A percentile compares a stretch with the other conserved stretches of the same genome.
Conservation (phyloP, 2,329 filamentous ascomycete species). For the Didymella pinodella region DNA sequence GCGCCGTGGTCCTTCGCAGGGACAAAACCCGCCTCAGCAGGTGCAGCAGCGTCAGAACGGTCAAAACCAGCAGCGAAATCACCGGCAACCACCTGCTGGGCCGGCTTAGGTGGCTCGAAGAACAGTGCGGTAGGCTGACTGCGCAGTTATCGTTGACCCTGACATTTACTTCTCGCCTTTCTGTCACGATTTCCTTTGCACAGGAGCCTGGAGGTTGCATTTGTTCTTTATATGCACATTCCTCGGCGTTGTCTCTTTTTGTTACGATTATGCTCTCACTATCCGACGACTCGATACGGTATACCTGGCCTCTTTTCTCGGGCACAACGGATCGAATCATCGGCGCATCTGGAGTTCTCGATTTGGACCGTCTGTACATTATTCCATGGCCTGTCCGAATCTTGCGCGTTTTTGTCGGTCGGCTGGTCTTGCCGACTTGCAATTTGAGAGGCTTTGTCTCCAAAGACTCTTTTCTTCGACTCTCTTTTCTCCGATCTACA, state of each 20-base stretch:
- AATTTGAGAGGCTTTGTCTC: neutral
- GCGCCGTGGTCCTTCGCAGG: constrained; percentile 34
- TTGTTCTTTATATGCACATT: constrained; percentile 39
- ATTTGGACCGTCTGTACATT: constrained; percentile 50
- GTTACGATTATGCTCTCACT: constrained; percentile 41
- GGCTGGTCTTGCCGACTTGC: constrained; percentile 37
- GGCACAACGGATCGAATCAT: constrained; percentile 45
- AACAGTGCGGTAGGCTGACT: constrained; percentile 31
- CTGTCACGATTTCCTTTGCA: constrained; percentile 45
- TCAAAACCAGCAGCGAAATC: constrained; percentile 45
- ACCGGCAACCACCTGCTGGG: constrained; percentile 43
- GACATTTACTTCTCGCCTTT: constrained; percentile 25
- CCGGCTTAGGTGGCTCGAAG: constrained; percentile 37
- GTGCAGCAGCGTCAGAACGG: constrained; percentile 47
- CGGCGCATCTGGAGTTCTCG: constrained; percentile 47
- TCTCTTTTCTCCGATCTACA: constrained; percentile 12
- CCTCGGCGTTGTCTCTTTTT: constrained; percentile 38
- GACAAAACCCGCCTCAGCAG: constrained; percentile 28
- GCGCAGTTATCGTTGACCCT: constrained; percentile 44
- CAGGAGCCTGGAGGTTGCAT: constrained; percentile 36
- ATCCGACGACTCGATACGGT: constrained; percentile 47
- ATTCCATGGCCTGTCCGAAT: constrained; percentile 46
- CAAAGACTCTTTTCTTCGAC: constrained; percentile 3
- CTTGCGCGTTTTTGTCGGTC: constrained; percentile 36
- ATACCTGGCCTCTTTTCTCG: constrained; percentile 42